A percentile compares a stretch with the other conserved stretches of the same genome.
Conservation (phyloP, 768 basidiomycete species). For the Pulveroboletus sp. region DNA sequence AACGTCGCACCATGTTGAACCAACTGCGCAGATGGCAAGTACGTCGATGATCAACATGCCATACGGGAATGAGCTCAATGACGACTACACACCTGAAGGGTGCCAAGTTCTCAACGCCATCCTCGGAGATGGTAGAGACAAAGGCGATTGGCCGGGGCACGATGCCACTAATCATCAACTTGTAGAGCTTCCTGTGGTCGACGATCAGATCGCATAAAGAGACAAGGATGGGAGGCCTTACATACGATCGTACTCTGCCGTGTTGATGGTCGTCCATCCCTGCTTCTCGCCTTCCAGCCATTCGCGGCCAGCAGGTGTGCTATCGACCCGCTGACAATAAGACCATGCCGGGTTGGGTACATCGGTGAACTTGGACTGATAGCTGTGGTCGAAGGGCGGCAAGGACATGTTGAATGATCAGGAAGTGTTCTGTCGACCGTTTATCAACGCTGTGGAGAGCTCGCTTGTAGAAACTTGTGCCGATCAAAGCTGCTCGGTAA, state of each 20-base stretch:
- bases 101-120: slow-evolving; percentile 38
- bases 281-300: slow-evolving; percentile 34
- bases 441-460: too few relatives aligned
- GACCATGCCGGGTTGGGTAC: slow-evolving; percentile 31
- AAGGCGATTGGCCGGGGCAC: slow-evolving; percentile 45
- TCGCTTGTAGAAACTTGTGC: too few relatives aligned
- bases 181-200: slow-evolving; percentile 26
- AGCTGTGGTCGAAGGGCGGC: slow-evolving; percentile 23
- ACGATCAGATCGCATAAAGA: not conserved
- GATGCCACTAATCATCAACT: slow-evolving; percentile 35
- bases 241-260: slow-evolving; percentile 26
- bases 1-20: slow-evolving; percentile 24
- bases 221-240: slow-evolving; percentile 7
- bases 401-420: slow-evolving; percentile 21
- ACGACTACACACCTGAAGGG: slow-evolving; percentile 34
- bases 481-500: too few relatives aligned
- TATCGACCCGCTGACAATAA: slow-evolving; percentile 27
- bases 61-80: not conserved
- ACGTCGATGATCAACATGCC: slow-evolving; percentile 5
- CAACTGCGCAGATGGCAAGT: slow-evolving; percentile 10
- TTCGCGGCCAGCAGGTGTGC: slow-evolving; percentile 24
- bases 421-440: too few relatives aligned
- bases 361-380: slow-evolving; percentile 23
- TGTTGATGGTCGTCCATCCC: slow-evolving; percentile 34
- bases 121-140: slow-evolving; percentile 33